A percentile compares a stretch with the other conserved stretches of the same genome.
These are phyloP conservation scores for Paramecium caudatum DNA, from an alignment of 73 alveolate species.

Conservation along the genomic window DNA sequence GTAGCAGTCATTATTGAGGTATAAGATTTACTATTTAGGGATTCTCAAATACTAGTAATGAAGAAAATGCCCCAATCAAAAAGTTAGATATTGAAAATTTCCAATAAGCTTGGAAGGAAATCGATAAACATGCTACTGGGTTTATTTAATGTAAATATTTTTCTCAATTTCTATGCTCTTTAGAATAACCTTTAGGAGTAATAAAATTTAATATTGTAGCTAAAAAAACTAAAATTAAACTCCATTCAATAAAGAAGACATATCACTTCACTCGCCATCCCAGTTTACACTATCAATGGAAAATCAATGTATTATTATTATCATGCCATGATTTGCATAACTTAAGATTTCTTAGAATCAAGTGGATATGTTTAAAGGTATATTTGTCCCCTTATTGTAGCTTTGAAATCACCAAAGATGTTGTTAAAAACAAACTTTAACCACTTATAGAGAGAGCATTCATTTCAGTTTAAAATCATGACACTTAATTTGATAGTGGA, in stretches of 20 bases:
- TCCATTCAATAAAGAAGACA: conserved; percentile 13
- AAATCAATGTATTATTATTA: background rate
- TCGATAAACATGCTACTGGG: conserved; percentile 81
- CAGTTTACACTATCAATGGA: conserved; percentile 18
- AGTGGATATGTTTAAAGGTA: conserved; percentile 1
- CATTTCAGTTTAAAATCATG: background rate
- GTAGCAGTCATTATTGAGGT: conserved; percentile 69
- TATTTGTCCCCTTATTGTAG: background rate
- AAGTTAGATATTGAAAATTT: conserved; percentile 71
- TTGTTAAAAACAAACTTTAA: background rate
- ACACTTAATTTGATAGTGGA: conserved; percentile 45
- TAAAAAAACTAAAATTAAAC: background rate
- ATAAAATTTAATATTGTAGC: background rate
- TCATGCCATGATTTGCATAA: background rate
- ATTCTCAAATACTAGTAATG: conserved; percentile 40
- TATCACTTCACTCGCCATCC: background rate
- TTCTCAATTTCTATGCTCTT: background rate
- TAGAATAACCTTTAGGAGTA: conserved; percentile 69
- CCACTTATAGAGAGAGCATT: conserved; percentile 26
- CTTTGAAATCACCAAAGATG: conserved; percentile 22
- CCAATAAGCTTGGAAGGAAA: conserved; percentile 75
- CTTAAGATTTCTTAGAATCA: conserved; percentile 44
- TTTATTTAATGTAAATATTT: conserved; percentile 57
- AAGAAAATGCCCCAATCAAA: conserved; percentile 61
- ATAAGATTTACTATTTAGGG: background rate